Evolutionary conservation across 73 alveolate genomes (phyloP), one percentile per base, ranked within the genome.

Genomic region (Paramecium pentaurelia): DNA sequence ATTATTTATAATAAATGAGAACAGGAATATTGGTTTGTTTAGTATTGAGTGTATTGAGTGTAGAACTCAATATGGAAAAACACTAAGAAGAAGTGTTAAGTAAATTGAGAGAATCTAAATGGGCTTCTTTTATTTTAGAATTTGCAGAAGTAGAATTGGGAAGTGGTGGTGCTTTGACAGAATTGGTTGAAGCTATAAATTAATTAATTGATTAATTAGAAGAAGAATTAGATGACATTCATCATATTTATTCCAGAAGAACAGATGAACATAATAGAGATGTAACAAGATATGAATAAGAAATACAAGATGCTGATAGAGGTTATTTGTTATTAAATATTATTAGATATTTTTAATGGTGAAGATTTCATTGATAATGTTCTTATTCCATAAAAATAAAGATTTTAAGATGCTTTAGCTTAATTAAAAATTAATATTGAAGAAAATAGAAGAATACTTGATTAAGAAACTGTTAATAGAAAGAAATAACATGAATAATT

Each of bases 251-350:
- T 49, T 80, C 77, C 2, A 80, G 77, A 80, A 80, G 77, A 80
- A 80, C 91, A 14, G 91, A 80, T 80, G 71, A 80, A 80, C 77
- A 44, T 18, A 80, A 80, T 47, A 80, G 77, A 80, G 91, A 80
- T 80, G 91, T 80, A 14, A 77, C 90, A n/a, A 77, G 90, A 77
- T 45, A 28, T 38, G 75, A 77, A 77, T 77, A 77, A 45, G 90
- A 77, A 22, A 77, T 77, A 42, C 28, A 77, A 45, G 90, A 42
- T 77, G 90, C 40, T 18, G 90, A 77, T 20, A 77, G 90, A 77
- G 90, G 47, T 77, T 32, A 9, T 34, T 9, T 8, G 4, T 71
- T 22, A 22, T 9, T 10, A 4, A 30, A 18, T 32, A 49, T 32
- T 0, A 30, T 32, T 71, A 71, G 86, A 71, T 11, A 77, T 77